These are phyloP conservation scores for Mycena rosella DNA, from an alignment of 768 basidiomycete genomes.

Conservation along the genomic window DNA sequence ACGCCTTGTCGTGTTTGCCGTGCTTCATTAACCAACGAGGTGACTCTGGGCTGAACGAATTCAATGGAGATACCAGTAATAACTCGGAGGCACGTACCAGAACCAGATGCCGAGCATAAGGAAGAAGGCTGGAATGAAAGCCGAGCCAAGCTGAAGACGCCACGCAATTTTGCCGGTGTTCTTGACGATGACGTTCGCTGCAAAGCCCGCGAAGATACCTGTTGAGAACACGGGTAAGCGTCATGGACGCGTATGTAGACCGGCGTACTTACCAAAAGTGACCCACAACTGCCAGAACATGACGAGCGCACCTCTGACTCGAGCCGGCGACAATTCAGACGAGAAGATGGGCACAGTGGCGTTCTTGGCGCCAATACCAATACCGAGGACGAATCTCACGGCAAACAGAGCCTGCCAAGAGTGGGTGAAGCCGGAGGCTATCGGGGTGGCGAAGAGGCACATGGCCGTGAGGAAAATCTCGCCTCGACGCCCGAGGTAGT, in stretches of 20 bases:
- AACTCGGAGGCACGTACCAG: too few relatives aligned
- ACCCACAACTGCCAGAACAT: slow-evolving; percentile 95
- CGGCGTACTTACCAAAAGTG: slow-evolving; percentile 17
- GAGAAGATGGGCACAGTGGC: slow-evolving; percentile 34
- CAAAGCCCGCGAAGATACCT: too few relatives aligned
- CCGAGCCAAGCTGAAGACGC: too few relatives aligned
- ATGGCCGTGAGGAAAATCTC: slow-evolving; percentile 71
- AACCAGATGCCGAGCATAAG: too few relatives aligned
- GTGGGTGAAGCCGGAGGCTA: slow-evolving; percentile 62
- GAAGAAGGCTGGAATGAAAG: too few relatives aligned
- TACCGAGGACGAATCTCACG: slow-evolving; percentile 66
- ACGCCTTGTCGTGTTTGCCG: slow-evolving; percentile 78
- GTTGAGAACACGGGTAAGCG: too few relatives aligned
- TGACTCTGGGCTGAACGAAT: slow-evolving; percentile 67
- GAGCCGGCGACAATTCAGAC: too few relatives aligned
- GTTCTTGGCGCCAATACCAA: slow-evolving; percentile 76
- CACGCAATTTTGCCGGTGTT: too few relatives aligned
- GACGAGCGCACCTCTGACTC: slow-evolving; percentile 66
- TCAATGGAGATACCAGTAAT: too few relatives aligned
- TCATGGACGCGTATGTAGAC: too few relatives aligned
- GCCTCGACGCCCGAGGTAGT: slow-evolving; percentile 71
- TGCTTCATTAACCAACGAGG: slow-evolving; percentile 91
- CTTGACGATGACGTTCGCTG: too few relatives aligned
- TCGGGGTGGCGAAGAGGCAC: slow-evolving; percentile 65
- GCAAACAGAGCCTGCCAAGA: slow-evolving; percentile 57